A percentile compares a stretch with the other conserved stretches of the same genome.
These are phyloP conservation scores for Meredithiella fracta DNA, from an alignment of 2,329 filamentous ascomycete genomes.

Conservation along the genomic window DNA sequence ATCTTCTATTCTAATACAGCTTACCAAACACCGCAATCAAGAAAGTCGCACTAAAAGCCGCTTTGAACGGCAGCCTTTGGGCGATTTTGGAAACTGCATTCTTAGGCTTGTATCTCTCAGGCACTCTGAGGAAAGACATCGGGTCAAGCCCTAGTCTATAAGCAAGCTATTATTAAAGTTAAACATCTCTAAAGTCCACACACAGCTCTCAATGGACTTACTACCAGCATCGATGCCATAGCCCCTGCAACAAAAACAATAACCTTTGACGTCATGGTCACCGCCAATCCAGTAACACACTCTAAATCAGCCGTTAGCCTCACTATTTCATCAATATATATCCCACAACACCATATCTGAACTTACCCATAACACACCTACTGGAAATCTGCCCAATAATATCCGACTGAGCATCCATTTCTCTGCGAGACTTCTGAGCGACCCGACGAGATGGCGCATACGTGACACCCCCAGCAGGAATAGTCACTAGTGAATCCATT, in stretches of 20 bases:
- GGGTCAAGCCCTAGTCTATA: conserved; percentile 28
- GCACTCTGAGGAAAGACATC: conserved; percentile 20
- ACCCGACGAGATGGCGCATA: neutral
- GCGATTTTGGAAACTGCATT: conserved; percentile 8
- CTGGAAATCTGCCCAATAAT: conserved; percentile 30
- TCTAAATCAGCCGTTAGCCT: conserved; percentile 25
- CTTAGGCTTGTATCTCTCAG: conserved; percentile 11
- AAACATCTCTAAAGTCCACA: neutral
- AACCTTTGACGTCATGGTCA: conserved; percentile 55
- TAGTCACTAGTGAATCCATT: conserved; percentile 5
- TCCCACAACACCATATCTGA: neutral
- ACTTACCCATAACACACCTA: conserved; percentile 35
- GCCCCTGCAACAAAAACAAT: conserved; percentile 52
- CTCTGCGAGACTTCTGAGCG: neutral
- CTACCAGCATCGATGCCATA: conserved; percentile 46
- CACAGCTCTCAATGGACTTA: conserved; percentile 22
- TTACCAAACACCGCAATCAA: conserved; percentile 38
- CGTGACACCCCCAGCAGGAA: neutral
- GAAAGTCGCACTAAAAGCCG: conserved; percentile 58
- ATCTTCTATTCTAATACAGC: conserved; percentile 25
- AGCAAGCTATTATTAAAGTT: conserved; percentile 23
- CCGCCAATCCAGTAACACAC: conserved; percentile 44
- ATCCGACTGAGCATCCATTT: conserved; percentile 1
- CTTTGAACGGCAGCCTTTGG: conserved; percentile 44
- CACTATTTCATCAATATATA: neutral